A percentile compares a stretch with the other conserved stretches of the same genome.
These are phyloP conservation scores for Phytophthora crassamura DNA, from an alignment of 352 stramenopile species.

Conservation along the genomic window DNA sequence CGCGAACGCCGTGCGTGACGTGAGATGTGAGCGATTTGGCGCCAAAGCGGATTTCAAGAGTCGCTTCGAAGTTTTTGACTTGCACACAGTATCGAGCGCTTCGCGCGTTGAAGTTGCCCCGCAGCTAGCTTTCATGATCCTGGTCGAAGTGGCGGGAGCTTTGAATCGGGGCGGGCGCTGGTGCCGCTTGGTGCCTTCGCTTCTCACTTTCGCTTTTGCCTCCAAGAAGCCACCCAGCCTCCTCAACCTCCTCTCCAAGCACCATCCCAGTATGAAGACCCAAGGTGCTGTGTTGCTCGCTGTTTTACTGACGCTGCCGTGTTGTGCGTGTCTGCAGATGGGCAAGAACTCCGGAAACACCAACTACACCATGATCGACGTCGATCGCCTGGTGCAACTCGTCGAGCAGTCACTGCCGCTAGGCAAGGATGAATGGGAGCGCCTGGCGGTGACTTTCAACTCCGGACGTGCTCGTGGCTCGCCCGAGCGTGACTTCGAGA, in stretches of 20 bases:
- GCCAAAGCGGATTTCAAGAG: background rate
- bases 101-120: constrained; percentile 17
- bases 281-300: too few relatives aligned
- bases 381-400: background rate
- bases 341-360: constrained; percentile 2
- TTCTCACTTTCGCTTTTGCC: too few relatives aligned
- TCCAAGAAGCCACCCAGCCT: too few relatives aligned
- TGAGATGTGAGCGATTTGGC: too few relatives aligned
- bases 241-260: too few relatives aligned
- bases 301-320: background rate
- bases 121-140: too few relatives aligned
- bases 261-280: too few relatives aligned
- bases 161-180: too few relatives aligned
- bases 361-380: constrained; percentile 4
- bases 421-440: constrained; percentile 5
- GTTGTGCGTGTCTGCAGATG: constrained; percentile 6
- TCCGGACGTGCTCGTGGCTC: background rate
- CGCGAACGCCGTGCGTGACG: background rate
- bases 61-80: constrained; percentile 6
- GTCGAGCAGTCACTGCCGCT: background rate
- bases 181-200: too few relatives aligned
- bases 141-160: too few relatives aligned
- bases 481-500: background rate
- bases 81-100: too few relatives aligned
- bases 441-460: background rate